A percentile compares a stretch with the other conserved stretches of the same genome.
phyloP scores from a whole-genome alignment of 2,329 filamentous ascomycete genomes.

The Waltergamsia citrina region DNA sequence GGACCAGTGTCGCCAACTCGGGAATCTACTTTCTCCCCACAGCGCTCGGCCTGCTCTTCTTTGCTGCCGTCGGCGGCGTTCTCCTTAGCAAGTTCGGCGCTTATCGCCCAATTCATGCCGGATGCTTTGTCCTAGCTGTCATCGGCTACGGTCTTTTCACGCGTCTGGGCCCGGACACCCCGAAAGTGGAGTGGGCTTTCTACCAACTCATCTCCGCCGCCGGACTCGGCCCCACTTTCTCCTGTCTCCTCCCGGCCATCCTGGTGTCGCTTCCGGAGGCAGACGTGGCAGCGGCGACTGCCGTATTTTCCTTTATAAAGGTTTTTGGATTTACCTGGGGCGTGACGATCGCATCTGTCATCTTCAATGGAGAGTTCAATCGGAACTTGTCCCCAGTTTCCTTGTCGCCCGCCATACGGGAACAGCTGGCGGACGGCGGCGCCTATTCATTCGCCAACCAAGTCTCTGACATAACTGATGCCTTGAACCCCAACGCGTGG shows the following conservation, averaged over 20 bases:
- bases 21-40: slow-evolving; percentile 22
- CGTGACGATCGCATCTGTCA: slow-evolving; percentile 29
- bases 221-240: slow-evolving; percentile 32
- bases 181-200: slow-evolving; percentile 24
- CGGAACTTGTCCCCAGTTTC: too few species aligned
- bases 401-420: slow-evolving; percentile 10
- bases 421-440: slow-evolving; percentile 6
- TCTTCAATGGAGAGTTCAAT: slow-evolving; percentile 25
- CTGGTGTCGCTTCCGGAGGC: slow-evolving; percentile 23
- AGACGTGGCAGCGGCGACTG: slow-evolving; percentile 24
- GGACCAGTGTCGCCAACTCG: slow-evolving; percentile 18
- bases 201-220: slow-evolving; percentile 27
- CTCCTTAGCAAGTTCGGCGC: slow-evolving; percentile 20
- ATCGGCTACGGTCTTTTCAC: slow-evolving; percentile 31
- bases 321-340: slow-evolving; percentile 34
- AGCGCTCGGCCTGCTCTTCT: slow-evolving; percentile 17
- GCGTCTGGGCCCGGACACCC: slow-evolving; percentile 21
- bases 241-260: slow-evolving; percentile 30
- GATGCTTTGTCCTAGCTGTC: slow-evolving; percentile 24
- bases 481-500: too few species aligned
- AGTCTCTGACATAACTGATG: too few species aligned
- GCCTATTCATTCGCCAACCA: too few species aligned
- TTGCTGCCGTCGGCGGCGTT: slow-evolving; percentile 14
- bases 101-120: slow-evolving; percentile 22
- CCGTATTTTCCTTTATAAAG: slow-evolving; percentile 31